Evolutionary conservation across 139 green algal genomes (phyloP).

Genomic region (Zygnema circumcarinatum): DNA sequence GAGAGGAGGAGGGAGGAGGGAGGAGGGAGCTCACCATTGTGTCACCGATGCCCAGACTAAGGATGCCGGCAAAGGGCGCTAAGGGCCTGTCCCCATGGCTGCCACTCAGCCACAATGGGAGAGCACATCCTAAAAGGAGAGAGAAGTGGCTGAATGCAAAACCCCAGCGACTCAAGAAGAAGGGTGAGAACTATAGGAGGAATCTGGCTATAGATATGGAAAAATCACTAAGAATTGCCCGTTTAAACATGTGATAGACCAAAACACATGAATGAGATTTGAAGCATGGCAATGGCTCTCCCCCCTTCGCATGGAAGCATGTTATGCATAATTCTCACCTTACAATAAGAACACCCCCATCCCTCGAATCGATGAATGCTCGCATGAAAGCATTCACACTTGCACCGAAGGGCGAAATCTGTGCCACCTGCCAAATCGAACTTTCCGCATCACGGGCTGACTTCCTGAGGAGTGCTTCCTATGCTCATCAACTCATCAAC

Average conservation of each 20-base stretch:
- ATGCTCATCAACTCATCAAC: too few species aligned
- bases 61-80: slow-evolving; percentile 47
- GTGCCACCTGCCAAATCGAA: not conserved
- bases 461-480: too few species aligned
- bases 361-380: slow-evolving; percentile 29
- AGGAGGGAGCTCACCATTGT: slow-evolving; percentile 23
- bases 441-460: too few species aligned
- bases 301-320: too few species aligned
- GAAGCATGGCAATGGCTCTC: too few species aligned
- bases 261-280: too few species aligned
- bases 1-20: too few species aligned
- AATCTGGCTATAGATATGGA: too few species aligned
- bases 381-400: slow-evolving; percentile 39
- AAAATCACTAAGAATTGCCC: too few species aligned
- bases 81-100: not conserved
- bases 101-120: slow-evolving; percentile 38
- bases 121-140: slow-evolving; percentile 42
- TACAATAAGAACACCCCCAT: slow-evolving; percentile 37
- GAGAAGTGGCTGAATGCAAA: slow-evolving; percentile 40
- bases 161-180: not conserved
- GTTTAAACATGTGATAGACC: too few species aligned
- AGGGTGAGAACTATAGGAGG: too few species aligned
- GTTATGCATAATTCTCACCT: too few species aligned
- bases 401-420: slow-evolving; percentile 15
- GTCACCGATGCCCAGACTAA: slow-evolving; percentile 47